Percentiles rank a stretch among this genome's conserved stretches.
phyloP scores from a whole-genome alignment of 345 rosid species.

The Erodium maritimum region DNA sequence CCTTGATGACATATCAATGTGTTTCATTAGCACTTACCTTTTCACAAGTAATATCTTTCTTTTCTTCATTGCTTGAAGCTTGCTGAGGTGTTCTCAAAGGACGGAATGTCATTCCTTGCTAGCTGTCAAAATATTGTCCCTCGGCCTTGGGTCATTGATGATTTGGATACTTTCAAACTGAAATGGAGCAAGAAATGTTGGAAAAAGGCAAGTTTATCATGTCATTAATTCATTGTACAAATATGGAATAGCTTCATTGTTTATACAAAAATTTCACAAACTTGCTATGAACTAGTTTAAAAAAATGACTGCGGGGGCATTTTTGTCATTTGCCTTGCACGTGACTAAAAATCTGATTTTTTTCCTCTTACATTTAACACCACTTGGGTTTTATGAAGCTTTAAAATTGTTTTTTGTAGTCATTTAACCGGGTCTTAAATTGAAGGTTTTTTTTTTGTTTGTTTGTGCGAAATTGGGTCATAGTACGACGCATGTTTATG shows the following conservation, averaged over 20 bases:
- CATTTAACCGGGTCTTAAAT: too few species aligned
- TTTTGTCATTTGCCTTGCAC: too few species aligned
- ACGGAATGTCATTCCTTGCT: constrained; percentile 94
- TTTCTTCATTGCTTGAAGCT: constrained; percentile 39
- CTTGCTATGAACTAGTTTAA: too few species aligned
- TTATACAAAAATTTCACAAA: too few species aligned
- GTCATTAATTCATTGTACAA: constrained; percentile 1
- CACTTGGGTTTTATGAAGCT: too few species aligned
- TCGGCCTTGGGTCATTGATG: constrained; percentile 96
- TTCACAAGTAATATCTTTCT: constrained; percentile 4
- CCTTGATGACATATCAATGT: background rate
- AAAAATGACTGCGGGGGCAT: too few species aligned
- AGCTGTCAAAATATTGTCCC: constrained; percentile 87
- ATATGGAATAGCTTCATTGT: background rate
- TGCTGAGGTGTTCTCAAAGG: constrained; percentile 92
- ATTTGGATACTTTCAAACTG: constrained; percentile 61
- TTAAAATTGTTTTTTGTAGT: too few species aligned
- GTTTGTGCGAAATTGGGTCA: too few species aligned
- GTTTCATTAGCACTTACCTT: constrained; percentile 6
- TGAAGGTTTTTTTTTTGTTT: too few species aligned
- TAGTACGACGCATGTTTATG: too few species aligned
- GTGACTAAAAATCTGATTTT: too few species aligned
- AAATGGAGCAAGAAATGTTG: constrained; percentile 83
- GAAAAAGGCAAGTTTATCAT: constrained; percentile 58
- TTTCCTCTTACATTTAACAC: too few species aligned